phyloP scores from a whole-genome alignment of 1,284 basidiomycete genomes.

The Sporisorium exsertum region DNA sequence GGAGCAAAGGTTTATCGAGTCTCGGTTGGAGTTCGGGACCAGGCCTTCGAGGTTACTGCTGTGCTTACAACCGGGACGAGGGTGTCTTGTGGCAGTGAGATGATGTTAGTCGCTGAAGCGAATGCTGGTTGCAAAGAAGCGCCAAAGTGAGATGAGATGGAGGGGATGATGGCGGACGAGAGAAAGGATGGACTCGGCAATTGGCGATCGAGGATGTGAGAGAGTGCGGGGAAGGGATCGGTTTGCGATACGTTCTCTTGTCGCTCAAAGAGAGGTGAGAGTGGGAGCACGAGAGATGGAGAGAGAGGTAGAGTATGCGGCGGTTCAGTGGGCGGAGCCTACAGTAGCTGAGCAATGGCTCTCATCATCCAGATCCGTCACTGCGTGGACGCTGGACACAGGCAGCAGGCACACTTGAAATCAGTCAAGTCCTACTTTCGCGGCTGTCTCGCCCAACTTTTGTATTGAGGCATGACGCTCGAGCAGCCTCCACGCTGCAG shows the following conservation, averaged over 20 bases:
- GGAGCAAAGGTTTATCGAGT: background rate
- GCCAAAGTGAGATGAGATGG: background rate
- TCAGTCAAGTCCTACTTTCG: background rate
- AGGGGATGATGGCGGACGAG: too few relatives aligned
- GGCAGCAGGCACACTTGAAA: background rate
- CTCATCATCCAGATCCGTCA: background rate
- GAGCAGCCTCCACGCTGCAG: constrained; percentile 13
- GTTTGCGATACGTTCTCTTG: background rate
- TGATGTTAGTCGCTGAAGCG: background rate
- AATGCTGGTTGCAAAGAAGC: background rate
- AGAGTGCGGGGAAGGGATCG: constrained; percentile 10
- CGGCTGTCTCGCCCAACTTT: background rate
- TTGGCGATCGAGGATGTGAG: constrained; percentile 1
- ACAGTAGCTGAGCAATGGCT: background rate
- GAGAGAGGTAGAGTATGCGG: background rate
- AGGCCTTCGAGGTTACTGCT: constrained; percentile 1
- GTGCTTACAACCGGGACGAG: background rate
- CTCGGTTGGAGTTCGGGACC: background rate
- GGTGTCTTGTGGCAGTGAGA: background rate
- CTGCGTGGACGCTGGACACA: background rate
- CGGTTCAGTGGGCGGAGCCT: background rate
- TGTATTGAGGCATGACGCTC: constrained; percentile 10
- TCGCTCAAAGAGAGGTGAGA: background rate
- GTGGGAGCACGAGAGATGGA: background rate
- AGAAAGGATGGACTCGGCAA: background rate